A percentile compares a stretch with the other conserved stretches of the same genome.
Conservation (phyloP, 2,329 filamentous ascomycete species). For the Aspergillus neotritici region DNA sequence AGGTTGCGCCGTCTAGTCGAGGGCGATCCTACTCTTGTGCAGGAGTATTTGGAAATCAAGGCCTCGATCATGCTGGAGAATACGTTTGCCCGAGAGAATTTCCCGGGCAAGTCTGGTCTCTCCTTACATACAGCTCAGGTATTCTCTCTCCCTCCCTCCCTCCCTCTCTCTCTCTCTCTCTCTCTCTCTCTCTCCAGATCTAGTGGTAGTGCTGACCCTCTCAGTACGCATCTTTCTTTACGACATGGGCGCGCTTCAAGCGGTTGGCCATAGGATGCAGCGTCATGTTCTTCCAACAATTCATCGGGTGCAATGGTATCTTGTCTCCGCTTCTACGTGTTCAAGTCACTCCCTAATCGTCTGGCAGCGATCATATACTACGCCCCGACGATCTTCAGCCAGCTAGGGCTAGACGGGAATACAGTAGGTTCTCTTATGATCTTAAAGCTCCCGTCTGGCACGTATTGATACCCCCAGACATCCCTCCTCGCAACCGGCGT, state of each 20-base stretch:
- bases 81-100: slow-evolving; percentile 27
- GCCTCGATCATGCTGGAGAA: slow-evolving; percentile 39
- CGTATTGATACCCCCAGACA: slow-evolving; percentile 9
- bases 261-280: slow-evolving; percentile 36
- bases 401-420: slow-evolving; percentile 39
- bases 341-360: neutral
- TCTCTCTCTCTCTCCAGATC: too few species aligned
- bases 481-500: slow-evolving; percentile 35
- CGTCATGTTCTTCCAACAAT: slow-evolving; percentile 44
- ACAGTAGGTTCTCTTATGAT: slow-evolving; percentile 13
- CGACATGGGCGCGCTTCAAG: slow-evolving; percentile 32
- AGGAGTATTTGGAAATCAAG: slow-evolving; percentile 49
- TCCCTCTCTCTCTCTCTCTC: neutral
- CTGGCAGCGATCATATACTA: slow-evolving; percentile 45
- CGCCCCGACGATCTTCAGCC: slow-evolving; percentile 43
- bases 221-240: slow-evolving; percentile 31
- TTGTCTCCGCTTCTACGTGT: neutral
- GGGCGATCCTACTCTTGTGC: slow-evolving; percentile 43
- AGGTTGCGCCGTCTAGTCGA: slow-evolving; percentile 45
- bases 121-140: slow-evolving; percentile 30
- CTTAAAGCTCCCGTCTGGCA: neutral
- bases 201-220: neutral
- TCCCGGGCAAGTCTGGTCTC: slow-evolving; percentile 23
- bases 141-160: neutral
- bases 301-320: slow-evolving; percentile 43